Conservation (phyloP, 1,284 basidiomycete genomes). For the Cryptococcus sp. region DNA sequence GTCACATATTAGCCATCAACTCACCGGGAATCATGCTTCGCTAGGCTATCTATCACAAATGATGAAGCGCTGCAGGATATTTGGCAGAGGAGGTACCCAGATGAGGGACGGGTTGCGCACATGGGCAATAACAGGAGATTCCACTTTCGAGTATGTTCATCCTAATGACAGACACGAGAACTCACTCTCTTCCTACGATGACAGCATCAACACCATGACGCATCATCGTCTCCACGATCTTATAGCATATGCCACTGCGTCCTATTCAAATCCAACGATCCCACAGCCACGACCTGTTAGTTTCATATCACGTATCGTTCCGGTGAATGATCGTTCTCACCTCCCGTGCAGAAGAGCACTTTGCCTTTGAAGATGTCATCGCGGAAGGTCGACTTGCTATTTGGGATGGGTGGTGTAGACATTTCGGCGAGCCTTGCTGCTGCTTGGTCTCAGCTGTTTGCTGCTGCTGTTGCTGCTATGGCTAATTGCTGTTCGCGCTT, state of each 20-base stretch:
- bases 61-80: not conserved
- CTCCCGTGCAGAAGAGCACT: slow-evolving; percentile 90
- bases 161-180: slow-evolving; percentile 1
- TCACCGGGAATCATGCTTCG: too few relatives aligned
- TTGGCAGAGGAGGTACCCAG: not conserved
- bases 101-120: too few relatives aligned
- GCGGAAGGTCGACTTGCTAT: slow-evolving; percentile 63
- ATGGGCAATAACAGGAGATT: not conserved
- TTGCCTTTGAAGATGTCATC: slow-evolving; percentile 84
- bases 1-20: not conserved
- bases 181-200: slow-evolving; percentile 84
- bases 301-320: too few relatives aligned
- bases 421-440: too few relatives aligned
- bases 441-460: too few relatives aligned
- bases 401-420: not conserved
- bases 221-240: slow-evolving; percentile 85
- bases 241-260: slow-evolving; percentile 85
- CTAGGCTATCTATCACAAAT: too few relatives aligned
- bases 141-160: not conserved
- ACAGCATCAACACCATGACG: slow-evolving; percentile 76
- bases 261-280: slow-evolving; percentile 15
- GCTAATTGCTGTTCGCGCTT: too few relatives aligned
- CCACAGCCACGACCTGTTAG: not conserved
- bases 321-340: slow-evolving; percentile 47
- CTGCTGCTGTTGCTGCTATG: too few relatives aligned